Evolutionary conservation across 1,284 basidiomycete species (phyloP), one percentile per base, ranked within the genome.

Genomic region (Phellinidium pouzarii): DNA sequence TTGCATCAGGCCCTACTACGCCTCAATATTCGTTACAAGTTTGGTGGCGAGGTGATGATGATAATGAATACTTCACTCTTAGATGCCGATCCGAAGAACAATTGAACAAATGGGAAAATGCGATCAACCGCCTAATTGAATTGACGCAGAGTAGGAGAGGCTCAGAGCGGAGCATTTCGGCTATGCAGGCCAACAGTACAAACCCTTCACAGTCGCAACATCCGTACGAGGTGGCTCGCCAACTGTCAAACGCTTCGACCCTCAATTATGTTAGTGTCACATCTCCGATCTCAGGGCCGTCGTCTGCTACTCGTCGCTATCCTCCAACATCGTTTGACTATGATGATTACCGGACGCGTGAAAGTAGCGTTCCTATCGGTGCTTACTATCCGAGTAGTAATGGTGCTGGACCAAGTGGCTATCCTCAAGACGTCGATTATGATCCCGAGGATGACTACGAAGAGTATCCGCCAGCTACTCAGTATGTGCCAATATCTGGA

Each of bases 21-120:
- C 72, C 78, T 3, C 49, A 50, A 54, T 84, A 85, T 62, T 79
- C 82, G 8, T 75, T 97, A 50, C 86, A 91, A 44, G 89, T 96
- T 1, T 94, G 86, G 79, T 96, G 94, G 94, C 83, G 88, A 62
- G 92, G 92, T 7, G 94, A 96, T 63, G 87, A 91, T 59, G 90
- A 92, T 59, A 71, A 90, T 45, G 96, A 99, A 66, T 94, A 83
- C 61, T 98, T 99, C 69, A 91, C 92, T 42, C 79, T 99, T 55
- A 87, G 91, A 50, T 97, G 95, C 68, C 82, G 91, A 51, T 86
- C 86, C 22, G 93, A 98, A 65, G 95, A 98, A 63, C 91, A 94
- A 65, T 80, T 97, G 64, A 82, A 82, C 53, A 87, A 91, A 62
- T 99, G 96, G 95, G 89, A 95, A 63, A 76, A 80, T 17, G 84